Evolutionary conservation across 1,284 basidiomycete species (phyloP), one percentile per base, ranked within the genome.

Genomic region (Rhodotorula sp.): DNA sequence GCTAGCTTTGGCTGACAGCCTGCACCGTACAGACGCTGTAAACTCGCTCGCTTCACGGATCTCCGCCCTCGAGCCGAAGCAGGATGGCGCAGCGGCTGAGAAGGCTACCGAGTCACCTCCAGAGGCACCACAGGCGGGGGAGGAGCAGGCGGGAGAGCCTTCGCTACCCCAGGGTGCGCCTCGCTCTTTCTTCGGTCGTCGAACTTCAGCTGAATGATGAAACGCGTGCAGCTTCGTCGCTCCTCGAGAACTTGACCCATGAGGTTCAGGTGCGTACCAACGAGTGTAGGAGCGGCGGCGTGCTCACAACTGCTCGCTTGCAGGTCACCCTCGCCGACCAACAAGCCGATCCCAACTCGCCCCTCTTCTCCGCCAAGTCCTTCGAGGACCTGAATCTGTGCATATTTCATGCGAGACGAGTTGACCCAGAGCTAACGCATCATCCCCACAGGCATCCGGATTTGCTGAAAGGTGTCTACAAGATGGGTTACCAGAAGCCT

Each of bases 261-360:
- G 73, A 74, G 48, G 73, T 74, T 10, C 73, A 73, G 66, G 71
- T 71, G n/a, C 37, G 71, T 37, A 13, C 16, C 2, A 3, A 4
- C 11, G 44, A 22, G 51, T 44, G 7, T 13, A 63, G 2, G 37
- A n/a, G 30, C 55, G 7, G 20, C 22, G 2, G 13, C 40, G 15
- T 18, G 16, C 57, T 59, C 18, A 59, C 28, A 8, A 4, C 13
- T 6, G 13, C 24, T 31, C 22, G 24, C 40, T 10, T 58, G n/a
- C 69, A 98, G 91, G 94, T 99, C 73, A 99, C 94, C 44, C 86
- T 99, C 67, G 94, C 94, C 61, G 95, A 99, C 82, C 92, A 96
- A 80, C 96, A 99, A 83, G 89, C 87, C 44, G 93, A 99, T 80
- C 92, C 93, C 59, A 90, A 96, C 81, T 98, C 94, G 31, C 96